Evolutionary conservation across 108 stramenopile genomes (phyloP).

Genomic region (Cylindrotheca closterium): DNA sequence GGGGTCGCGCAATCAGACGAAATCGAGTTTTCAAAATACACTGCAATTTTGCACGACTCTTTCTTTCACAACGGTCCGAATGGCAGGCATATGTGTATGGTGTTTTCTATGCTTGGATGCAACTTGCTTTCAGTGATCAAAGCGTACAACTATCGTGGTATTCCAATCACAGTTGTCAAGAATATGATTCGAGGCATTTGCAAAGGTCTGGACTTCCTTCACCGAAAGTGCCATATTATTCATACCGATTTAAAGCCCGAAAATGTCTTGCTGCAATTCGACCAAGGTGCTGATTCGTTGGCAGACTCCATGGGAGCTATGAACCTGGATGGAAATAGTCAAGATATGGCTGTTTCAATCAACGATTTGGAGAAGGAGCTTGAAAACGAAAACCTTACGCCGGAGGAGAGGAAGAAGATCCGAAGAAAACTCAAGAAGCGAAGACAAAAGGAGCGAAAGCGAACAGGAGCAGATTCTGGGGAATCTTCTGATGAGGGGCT

Average conservation of each 20-base stretch:
- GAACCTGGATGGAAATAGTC: conserved; percentile 8
- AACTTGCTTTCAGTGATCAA: conserved; percentile 97
- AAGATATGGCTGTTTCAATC: conserved; percentile 43
- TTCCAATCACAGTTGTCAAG: conserved; percentile 91
- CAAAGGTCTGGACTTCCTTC: conserved; percentile 93
- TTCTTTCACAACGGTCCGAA: conserved; percentile 97
- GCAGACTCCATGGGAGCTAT: conserved; percentile 25
- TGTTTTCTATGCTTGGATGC: conserved; percentile 95
- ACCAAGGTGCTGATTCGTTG: conserved; percentile 34
- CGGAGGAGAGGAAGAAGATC: conserved; percentile 62
- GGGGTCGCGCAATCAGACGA: conserved; percentile 48
- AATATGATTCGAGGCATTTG: conserved; percentile 89
- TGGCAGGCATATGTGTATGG: conserved; percentile 98
- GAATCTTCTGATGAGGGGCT: conserved; percentile 46
- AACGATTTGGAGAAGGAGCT: conserved; percentile 58
- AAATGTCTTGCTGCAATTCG: conserved; percentile 89
- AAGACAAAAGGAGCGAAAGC: conserved; percentile 70
- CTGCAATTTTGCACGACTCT: conserved; percentile 90
- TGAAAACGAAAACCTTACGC: conserved; percentile 47
- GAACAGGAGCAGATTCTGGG: conserved; percentile 28
- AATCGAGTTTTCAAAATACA: conserved; percentile 69
- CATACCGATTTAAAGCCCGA: conserved; percentile 99
- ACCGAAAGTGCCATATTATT: conserved; percentile 93
- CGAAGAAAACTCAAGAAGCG: conserved; percentile 78
- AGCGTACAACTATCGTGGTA: conserved; percentile 90